Conservation (phyloP, 1,284 basidiomycete species). For the Pseudomicrostroma phylloplanum region DNA sequence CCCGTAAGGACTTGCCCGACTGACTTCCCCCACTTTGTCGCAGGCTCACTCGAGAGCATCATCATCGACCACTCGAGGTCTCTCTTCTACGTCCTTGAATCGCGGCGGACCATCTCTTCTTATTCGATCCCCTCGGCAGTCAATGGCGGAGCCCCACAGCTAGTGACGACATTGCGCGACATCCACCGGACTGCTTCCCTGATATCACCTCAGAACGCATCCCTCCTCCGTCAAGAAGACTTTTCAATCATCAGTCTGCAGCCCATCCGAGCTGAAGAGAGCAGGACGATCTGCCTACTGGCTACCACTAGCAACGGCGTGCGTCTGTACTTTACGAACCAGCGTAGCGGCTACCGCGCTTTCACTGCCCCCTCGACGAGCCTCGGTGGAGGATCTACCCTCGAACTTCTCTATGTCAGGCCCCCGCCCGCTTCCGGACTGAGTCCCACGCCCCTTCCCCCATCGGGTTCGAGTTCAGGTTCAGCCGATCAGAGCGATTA, state of each 20-base stretch:
- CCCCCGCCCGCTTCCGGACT: constrained; percentile 17
- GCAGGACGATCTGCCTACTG: constrained; percentile 24
- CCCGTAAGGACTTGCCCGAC: constrained; percentile 65
- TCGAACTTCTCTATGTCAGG: constrained; percentile 17
- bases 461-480: neutral
- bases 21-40: neutral
- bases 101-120: constrained; percentile 42
- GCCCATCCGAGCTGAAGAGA: constrained; percentile 27
- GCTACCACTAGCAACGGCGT: constrained; percentile 47
- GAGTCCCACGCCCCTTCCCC: neutral
- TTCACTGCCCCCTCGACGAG: neutral
- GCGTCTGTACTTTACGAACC: constrained; percentile 39
- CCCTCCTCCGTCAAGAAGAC: constrained; percentile 25
- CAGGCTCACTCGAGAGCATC: constrained; percentile 52
- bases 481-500: constrained; percentile 7
- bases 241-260: constrained; percentile 40
- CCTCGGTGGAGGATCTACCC: neutral
- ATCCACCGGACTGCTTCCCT: constrained; percentile 42
- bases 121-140: constrained; percentile 35
- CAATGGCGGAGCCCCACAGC: constrained; percentile 34
- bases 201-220: constrained; percentile 22
- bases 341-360: constrained; percentile 11
- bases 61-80: constrained; percentile 38
- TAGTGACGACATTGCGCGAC: constrained; percentile 37
- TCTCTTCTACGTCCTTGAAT: constrained; percentile 42